Percentiles rank a stretch among this genome's conserved stretches.
These are phyloP conservation scores for Oryza meyeriana DNA, from an alignment of 176 grass and related monocot species.

Conservation along the genomic window DNA sequence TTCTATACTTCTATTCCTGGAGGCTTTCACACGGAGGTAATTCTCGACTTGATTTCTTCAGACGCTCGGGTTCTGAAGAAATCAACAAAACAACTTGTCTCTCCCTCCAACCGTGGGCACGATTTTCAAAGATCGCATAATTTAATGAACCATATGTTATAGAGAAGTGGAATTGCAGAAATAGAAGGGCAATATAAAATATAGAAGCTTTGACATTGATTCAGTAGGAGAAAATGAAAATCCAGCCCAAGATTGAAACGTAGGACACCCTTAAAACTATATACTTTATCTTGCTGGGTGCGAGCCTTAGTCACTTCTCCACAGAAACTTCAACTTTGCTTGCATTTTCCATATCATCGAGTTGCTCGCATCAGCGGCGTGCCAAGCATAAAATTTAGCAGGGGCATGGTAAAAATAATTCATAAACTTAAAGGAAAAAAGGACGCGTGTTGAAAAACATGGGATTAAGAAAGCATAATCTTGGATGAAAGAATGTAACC, in stretches of 20 bases:
- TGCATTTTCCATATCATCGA: conserved; percentile 99
- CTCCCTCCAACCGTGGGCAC: conserved; percentile 65
- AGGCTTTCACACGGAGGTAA: conserved; percentile 72
- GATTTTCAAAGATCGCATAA: conserved; percentile 56
- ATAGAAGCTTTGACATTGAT: background rate
- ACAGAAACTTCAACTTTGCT: conserved; percentile 85
- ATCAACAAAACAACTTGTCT: conserved; percentile 79
- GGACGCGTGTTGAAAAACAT: background rate
- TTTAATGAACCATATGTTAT: conserved; percentile 1
- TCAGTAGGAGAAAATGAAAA: background rate
- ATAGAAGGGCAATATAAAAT: background rate
- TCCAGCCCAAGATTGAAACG: background rate
- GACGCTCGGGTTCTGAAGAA: conserved; percentile 80
- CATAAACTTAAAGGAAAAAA: background rate
- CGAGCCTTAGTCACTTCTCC: conserved; percentile 91
- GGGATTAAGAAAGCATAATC: conserved; percentile 9
- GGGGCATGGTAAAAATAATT: background rate
- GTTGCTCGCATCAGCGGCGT: conserved; percentile 77
- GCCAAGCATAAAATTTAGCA: conserved; percentile 18
- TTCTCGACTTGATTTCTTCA: conserved; percentile 78
- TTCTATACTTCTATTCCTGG: conserved; percentile 53
- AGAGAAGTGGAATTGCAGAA: background rate
- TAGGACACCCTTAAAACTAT: background rate
- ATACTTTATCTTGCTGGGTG: conserved; percentile 84
- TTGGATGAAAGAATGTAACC: conserved; percentile 51